Base-by-base conservation (phyloP, 148 eudicot species). In the Rhododendron molle region DNA sequence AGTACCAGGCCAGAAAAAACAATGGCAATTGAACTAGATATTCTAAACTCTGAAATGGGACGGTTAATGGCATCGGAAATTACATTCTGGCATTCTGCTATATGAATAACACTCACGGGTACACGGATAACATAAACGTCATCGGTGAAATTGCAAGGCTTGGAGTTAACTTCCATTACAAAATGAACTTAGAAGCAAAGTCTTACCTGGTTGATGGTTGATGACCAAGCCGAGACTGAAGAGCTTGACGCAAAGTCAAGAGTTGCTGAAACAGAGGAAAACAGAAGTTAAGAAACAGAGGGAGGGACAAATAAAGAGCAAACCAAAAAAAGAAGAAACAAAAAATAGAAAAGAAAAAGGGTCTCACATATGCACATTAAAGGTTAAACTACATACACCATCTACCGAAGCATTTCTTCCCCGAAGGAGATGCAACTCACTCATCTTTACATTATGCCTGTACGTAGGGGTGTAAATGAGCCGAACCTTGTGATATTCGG, bases 191-290 rank as follows among this genome's bases (percentile, higher is more conserved):
- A 46, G 30, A 23, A 15, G 6, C 8, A 13, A 23, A 9, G 20
- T 11, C 89, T 78, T 83, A 90, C 91, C 43, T 49, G 73, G 86
- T 47, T 82, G 90, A 67, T 13, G 38, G 81, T 81, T 88, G 91
- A 54, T 60, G 90, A 76, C 87, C 84, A 71, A 84, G 85, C 82
- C 85, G 90, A 82, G 91, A 84, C 44, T 83, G 43, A 52, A 86
- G 85, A 28, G 86, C 67, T 86, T 86, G 89, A 60, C 85, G 89
- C 50, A 90, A 65, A 73, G 85, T 78, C 84, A 83, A 23, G 69
- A 90, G 85, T 90, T 85, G 91, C 90, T 90, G 84, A 67, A 83
- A 83, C 62, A 79, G 44, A 16, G 44, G 81, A 47, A 78, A 26
- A 78, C 16, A n/a, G 0, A 26, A 46, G 34, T 78, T 78, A 78